These are phyloP conservation scores for Aspergillus melleus DNA, from an alignment of 2,329 filamentous ascomycete genomes.

Conservation along the genomic window DNA sequence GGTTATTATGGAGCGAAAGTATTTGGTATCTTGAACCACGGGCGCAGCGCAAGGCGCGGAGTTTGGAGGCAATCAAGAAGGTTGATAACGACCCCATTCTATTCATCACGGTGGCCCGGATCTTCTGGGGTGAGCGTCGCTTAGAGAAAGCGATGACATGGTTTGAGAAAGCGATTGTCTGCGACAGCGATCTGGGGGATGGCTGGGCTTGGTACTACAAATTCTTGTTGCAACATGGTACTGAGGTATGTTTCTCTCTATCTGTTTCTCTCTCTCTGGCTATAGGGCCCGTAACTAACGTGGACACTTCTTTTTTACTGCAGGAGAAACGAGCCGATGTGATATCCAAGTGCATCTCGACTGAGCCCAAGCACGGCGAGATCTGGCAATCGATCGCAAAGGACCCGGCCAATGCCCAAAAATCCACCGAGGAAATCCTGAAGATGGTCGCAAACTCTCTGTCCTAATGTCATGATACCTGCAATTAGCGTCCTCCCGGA, in stretches of 20 bases:
- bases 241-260: slow-evolving; percentile 56
- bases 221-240: slow-evolving; percentile 89
- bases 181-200: slow-evolving; percentile 85
- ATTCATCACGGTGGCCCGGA: slow-evolving; percentile 87
- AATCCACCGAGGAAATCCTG: slow-evolving; percentile 76
- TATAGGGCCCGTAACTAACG: neutral
- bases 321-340: slow-evolving; percentile 85
- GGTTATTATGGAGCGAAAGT: slow-evolving; percentile 87
- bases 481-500: neutral
- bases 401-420: slow-evolving; percentile 75
- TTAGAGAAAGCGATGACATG: slow-evolving; percentile 93
- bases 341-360: slow-evolving; percentile 73
- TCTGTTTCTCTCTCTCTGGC: neutral
- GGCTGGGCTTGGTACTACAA: slow-evolving; percentile 98
- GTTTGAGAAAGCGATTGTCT: slow-evolving; percentile 93
- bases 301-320: slow-evolving; percentile 8
- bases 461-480: slow-evolving; percentile 4
- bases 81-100: slow-evolving; percentile 88
- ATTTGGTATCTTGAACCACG: slow-evolving; percentile 93
- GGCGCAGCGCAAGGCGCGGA: slow-evolving; percentile 87
- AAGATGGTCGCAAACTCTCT: slow-evolving; percentile 67
- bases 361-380: slow-evolving; percentile 90
- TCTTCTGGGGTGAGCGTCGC: slow-evolving; percentile 92
- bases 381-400: slow-evolving; percentile 85
- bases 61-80: slow-evolving; percentile 93